Conservation (phyloP, 805 yeast genomes). For the Metschnikowia baotianmanensis region DNA sequence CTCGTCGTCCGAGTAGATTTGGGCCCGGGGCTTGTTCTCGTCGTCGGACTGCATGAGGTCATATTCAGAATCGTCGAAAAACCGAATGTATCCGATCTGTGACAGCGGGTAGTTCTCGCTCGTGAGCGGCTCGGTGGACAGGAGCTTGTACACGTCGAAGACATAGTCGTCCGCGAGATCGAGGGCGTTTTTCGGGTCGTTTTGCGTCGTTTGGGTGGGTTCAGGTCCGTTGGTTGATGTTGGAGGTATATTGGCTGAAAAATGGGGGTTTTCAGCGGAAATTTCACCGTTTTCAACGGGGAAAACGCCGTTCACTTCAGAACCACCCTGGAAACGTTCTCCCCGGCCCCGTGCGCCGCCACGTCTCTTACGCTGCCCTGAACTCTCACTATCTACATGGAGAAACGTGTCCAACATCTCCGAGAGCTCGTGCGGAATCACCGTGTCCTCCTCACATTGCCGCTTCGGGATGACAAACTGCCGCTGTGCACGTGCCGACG, state of each 20-base stretch:
- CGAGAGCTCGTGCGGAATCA: conserved; percentile 58
- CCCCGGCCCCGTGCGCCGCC: no score
- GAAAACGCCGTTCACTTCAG: no score
- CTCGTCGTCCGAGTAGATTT: conserved; percentile 60
- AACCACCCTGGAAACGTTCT: no score
- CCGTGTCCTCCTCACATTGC: conserved; percentile 32
- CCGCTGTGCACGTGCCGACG: conserved; percentile 17
- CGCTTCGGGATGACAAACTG: conserved; percentile 37
- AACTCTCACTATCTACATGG: conserved; percentile 23
- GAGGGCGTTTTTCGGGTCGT: no score
- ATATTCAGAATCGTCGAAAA: conserved; percentile 54
- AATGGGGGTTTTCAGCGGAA: no score
- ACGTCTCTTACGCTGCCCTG: conserved; percentile 14
- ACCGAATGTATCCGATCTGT: conserved; percentile 52
- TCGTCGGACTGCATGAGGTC: conserved; percentile 37
- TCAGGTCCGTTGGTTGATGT: no score
- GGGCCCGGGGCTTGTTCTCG: conserved; percentile 29
- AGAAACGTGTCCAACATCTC: conserved; percentile 71
- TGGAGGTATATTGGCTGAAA: no score
- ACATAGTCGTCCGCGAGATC: conserved; percentile 58
- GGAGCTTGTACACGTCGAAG: conserved; percentile 71
- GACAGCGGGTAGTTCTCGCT: conserved; percentile 49
- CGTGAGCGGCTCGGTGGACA: conserved; percentile 33
- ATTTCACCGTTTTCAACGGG: no score
- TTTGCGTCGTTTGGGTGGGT: no score